Evolutionary conservation across 495 filamentous ascomycete species (phyloP).

Genomic region (Margaritispora aquatica): DNA sequence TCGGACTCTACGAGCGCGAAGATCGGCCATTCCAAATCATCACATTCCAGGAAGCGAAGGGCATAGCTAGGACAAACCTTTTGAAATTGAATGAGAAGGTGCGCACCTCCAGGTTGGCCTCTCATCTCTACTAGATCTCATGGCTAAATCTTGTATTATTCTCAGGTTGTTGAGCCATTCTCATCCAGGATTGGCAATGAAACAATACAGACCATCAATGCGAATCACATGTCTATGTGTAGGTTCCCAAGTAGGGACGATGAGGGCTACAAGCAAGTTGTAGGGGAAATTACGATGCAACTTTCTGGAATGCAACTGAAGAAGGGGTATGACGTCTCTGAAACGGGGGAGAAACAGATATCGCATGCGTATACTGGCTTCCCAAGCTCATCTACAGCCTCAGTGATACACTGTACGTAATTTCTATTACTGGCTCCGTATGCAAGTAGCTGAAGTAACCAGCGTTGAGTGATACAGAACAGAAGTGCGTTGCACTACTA

Average conservation of each 20-base stretch:
- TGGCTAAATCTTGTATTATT: not conserved
- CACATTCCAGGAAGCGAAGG: slow-evolving; percentile 18
- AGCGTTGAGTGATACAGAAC: slow-evolving; percentile 21
- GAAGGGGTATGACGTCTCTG: no score
- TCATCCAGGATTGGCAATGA: slow-evolving; percentile 11
- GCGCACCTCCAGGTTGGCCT: not conserved
- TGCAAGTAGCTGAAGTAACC: not conserved
- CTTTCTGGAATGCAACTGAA: no score
- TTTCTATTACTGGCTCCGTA: not conserved
- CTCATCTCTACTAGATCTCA: not conserved
- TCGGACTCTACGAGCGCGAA: slow-evolving; percentile 7
- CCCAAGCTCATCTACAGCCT: slow-evolving; percentile 5
- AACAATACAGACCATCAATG: slow-evolving; percentile 10
- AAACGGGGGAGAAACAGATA: not conserved
- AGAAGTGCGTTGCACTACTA: slow-evolving; percentile 17
- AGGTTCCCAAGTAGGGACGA: slow-evolving; percentile 6
- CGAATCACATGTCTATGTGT: slow-evolving; percentile 21
- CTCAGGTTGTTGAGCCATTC: slow-evolving; percentile 5
- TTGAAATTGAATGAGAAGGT: slow-evolving; percentile 6
- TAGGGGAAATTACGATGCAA: slow-evolving; percentile 10
- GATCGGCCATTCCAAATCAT: slow-evolving; percentile 4
- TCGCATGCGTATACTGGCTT: not conserved
- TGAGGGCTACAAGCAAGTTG: slow-evolving; percentile 13
- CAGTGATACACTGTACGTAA: slow-evolving; percentile 12
- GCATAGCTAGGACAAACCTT: not conserved